These are phyloP conservation scores for Pulicaria dysenterica DNA, from an alignment of 129 eudicot genomes.

Conservation along the genomic window DNA sequence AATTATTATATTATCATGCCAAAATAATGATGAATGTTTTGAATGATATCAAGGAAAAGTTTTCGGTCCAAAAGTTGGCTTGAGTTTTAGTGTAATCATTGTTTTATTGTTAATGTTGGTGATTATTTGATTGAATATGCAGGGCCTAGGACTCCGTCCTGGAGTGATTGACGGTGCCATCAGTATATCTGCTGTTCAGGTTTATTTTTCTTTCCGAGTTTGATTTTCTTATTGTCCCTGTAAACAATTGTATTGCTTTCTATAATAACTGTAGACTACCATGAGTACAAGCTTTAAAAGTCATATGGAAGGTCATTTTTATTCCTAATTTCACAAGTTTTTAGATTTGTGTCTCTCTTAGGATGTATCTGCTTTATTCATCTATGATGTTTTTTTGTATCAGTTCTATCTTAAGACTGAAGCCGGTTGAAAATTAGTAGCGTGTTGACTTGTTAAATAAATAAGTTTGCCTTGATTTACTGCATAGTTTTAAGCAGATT, in stretches of 20 bases:
- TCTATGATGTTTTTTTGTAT: neutral
- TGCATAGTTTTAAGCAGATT: no score
- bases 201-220: conserved; percentile 29
- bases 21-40: neutral
- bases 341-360: neutral
- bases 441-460: no score
- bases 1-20: neutral
- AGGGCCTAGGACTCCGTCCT: conserved; percentile 90
- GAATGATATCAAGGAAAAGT: neutral
- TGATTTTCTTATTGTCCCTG: neutral
- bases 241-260: neutral
- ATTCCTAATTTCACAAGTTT: neutral
- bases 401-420: no score
- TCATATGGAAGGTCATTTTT: neutral
- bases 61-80: neutral
- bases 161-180: conserved; percentile 97
- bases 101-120: neutral
- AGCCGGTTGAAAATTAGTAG: no score
- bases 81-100: neutral
- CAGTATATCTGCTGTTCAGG: conserved; percentile 99
- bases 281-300: neutral
- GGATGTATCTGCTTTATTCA: neutral
- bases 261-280: neutral
- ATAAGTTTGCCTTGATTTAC: no score
- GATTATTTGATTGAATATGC: conserved; percentile 21